These are phyloP conservation scores for Hygrocybe punicea DNA, from an alignment of 768 basidiomycete genomes.

Conservation along the genomic window DNA sequence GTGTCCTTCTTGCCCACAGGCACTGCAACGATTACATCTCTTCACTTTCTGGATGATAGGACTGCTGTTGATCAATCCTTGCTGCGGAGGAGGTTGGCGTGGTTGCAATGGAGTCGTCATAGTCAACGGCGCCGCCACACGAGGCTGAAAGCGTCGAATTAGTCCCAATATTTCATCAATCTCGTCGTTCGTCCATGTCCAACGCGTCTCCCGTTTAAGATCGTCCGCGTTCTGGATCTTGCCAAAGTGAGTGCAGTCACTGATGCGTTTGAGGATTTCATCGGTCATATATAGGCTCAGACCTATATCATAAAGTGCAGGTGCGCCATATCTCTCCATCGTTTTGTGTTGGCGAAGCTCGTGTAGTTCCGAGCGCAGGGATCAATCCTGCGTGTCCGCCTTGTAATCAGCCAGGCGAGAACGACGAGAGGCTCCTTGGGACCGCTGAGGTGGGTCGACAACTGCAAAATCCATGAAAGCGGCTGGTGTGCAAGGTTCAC, in stretches of 20 bases:
- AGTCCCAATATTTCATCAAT: not conserved
- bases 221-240: constrained; percentile 10
- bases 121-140: not conserved
- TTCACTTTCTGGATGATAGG: not conserved
- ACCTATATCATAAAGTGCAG: not conserved
- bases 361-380: not conserved
- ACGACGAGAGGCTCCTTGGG: not conserved
- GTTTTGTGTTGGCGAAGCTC: not conserved
- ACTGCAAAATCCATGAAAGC: constrained; percentile 4
- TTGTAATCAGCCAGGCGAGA: not conserved
- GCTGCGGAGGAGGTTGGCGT: not conserved
- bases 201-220: constrained; percentile 8
- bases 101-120: not conserved
- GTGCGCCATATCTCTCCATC: not conserved
- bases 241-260: constrained; percentile 3
- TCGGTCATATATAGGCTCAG: not conserved
- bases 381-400: not conserved
- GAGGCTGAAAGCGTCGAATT: not conserved
- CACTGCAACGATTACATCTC: not conserved
- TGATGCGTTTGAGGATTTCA: not conserved
- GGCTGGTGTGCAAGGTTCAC: not conserved
- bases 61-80: not conserved
- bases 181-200: not conserved
- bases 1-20: not conserved
- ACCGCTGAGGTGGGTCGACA: constrained; percentile 1